A percentile compares a stretch with the other conserved stretches of the same genome.
Evolutionary conservation across 2,329 filamentous ascomycete genomes (phyloP).

Genomic region (Calonectria leucothoes): DNA sequence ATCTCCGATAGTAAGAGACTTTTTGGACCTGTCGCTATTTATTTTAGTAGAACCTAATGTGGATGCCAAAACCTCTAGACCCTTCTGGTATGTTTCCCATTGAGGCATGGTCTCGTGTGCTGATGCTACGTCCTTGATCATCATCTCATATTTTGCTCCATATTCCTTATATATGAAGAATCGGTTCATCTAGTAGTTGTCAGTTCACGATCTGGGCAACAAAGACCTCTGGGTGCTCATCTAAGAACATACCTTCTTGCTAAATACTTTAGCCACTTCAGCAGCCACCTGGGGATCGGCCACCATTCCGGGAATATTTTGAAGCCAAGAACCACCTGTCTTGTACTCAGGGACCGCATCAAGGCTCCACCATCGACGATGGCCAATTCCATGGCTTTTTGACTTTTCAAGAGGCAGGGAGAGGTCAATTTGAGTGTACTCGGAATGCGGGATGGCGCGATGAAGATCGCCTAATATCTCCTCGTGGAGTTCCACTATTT

Average conservation of each 20-base stretch:
- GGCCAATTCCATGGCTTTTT: conserved; percentile 35
- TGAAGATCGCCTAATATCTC: conserved; percentile 82
- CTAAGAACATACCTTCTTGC: conserved; percentile 61
- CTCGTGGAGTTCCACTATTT: conserved; percentile 87
- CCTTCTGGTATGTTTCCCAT: conserved; percentile 85
- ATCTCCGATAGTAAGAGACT: conserved; percentile 85
- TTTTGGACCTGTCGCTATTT: conserved; percentile 72
- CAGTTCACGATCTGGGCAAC: background rate
- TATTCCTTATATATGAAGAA: conserved; percentile 95
- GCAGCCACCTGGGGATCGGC: conserved; percentile 70
- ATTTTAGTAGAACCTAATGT: conserved; percentile 78
- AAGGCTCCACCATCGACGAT: conserved; percentile 62
- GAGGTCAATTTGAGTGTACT: conserved; percentile 61
- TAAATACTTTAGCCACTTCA: conserved; percentile 71
- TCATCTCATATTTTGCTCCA: conserved; percentile 87
- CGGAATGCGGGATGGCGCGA: conserved; percentile 75
- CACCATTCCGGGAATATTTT: conserved; percentile 62
- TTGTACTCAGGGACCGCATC: conserved; percentile 58
- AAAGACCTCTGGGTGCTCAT: too few species aligned
- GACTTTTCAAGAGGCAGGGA: conserved; percentile 22
- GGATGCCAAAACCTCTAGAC: conserved; percentile 84
- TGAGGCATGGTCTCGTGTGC: conserved; percentile 75
- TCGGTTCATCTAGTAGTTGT: conserved; percentile 71
- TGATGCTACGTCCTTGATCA: conserved; percentile 81
- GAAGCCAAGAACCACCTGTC: conserved; percentile 53